Evolutionary conservation across 352 stramenopile genomes (phyloP).

Genomic region (Globisporangium solare): DNA sequence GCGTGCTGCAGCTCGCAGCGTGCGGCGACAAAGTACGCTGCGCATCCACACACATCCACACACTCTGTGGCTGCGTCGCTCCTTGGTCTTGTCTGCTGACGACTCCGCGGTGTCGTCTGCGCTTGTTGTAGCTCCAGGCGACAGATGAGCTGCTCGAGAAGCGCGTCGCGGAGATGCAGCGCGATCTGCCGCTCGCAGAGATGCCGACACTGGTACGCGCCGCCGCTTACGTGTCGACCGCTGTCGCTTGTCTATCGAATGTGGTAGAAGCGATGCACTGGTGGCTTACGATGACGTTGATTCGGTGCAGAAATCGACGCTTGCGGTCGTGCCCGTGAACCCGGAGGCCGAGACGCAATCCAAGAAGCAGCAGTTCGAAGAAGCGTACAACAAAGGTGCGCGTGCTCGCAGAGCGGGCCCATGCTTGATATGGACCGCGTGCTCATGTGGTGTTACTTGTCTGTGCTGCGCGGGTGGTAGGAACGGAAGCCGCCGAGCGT

Average conservation of each 20-base stretch:
- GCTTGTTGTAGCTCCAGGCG: slow-evolving; percentile 33
- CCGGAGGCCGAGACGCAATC: slow-evolving; percentile 23
- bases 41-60: too few relatives aligned
- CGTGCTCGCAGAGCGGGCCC: not conserved
- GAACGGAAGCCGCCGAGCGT: slow-evolving; percentile 57
- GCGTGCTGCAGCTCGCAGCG: slow-evolving; percentile 64
- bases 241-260: not conserved
- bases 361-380: slow-evolving; percentile 48
- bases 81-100: not conserved
- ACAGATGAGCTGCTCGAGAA: slow-evolving; percentile 46
- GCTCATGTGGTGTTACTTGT: not conserved
- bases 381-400: slow-evolving; percentile 38
- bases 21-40: slow-evolving; percentile 67
- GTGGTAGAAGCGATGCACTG: too few relatives aligned
- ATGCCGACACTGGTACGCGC: slow-evolving; percentile 36
- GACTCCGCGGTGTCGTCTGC: not conserved
- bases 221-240: not conserved
- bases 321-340: slow-evolving; percentile 48
- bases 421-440: not conserved
- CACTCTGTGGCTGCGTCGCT: not conserved
- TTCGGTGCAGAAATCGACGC: slow-evolving; percentile 38
- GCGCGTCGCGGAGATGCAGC: slow-evolving; percentile 35
- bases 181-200: slow-evolving; percentile 32
- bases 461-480: slow-evolving; percentile 4
- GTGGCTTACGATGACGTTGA: not conserved